These are phyloP conservation scores for Musa itinerans DNA, from an alignment of 176 grass and related monocot genomes.

Conservation along the genomic window DNA sequence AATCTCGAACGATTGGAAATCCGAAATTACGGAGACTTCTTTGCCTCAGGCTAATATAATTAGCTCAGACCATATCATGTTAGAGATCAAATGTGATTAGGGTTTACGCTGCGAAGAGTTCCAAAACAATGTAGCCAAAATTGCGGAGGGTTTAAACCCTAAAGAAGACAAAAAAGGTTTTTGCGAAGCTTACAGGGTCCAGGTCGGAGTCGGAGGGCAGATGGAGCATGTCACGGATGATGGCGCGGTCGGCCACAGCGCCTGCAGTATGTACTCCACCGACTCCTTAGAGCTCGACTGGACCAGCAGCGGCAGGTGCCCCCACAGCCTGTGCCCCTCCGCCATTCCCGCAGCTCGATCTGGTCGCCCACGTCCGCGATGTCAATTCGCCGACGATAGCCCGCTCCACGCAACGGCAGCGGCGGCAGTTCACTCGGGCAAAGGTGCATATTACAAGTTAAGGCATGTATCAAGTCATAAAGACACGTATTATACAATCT, in stretches of 20 bases:
- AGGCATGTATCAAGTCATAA: too few species aligned
- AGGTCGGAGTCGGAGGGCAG: constrained; percentile 58
- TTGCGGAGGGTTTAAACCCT: neutral
- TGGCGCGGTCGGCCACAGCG: constrained; percentile 76
- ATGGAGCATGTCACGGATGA: constrained; percentile 64
- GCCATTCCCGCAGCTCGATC: neutral
- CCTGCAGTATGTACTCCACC: constrained; percentile 86
- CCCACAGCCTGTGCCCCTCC: constrained; percentile 46
- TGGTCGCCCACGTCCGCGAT: neutral
- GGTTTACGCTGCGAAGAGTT: too few species aligned
- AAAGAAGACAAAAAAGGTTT: neutral
- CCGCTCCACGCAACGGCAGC: too few species aligned
- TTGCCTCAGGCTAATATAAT: too few species aligned
- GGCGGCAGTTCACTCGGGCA: too few species aligned
- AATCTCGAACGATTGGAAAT: too few species aligned
- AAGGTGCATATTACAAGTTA: too few species aligned
- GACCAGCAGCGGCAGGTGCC: constrained; percentile 59
- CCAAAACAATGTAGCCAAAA: neutral
- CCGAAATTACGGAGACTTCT: too few species aligned
- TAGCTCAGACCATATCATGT: too few species aligned
- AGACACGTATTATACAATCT: too few species aligned
- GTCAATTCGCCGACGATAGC: neutral
- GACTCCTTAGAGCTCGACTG: constrained; percentile 77
- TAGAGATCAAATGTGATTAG: too few species aligned
- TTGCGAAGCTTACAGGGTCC: constrained; percentile 40